These are phyloP conservation scores for Mycena polygramma DNA, from an alignment of 768 basidiomycete species.

Conservation along the genomic window DNA sequence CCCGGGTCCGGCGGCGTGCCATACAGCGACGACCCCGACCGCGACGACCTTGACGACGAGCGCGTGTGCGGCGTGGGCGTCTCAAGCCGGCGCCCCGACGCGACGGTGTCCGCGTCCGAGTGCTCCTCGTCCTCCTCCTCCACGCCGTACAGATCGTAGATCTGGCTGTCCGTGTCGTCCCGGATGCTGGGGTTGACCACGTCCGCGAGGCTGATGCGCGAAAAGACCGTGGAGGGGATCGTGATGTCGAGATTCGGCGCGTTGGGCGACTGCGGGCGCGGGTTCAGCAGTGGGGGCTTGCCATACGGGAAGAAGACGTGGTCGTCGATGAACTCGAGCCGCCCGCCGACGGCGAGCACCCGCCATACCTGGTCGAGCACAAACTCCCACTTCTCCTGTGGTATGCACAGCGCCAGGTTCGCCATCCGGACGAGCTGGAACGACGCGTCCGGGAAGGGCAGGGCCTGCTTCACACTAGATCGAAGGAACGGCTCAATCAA, in stretches of 20 bases:
- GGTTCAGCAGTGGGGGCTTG: constrained; percentile 30
- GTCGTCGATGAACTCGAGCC: constrained; percentile 68
- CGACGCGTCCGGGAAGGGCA: constrained; percentile 62
- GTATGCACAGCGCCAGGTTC: constrained; percentile 58
- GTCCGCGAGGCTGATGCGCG: constrained; percentile 34
- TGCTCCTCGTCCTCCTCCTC: constrained; percentile 35
- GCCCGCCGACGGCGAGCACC: constrained; percentile 61
- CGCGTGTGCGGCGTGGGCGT: constrained; percentile 14
- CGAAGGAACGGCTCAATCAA: neutral
- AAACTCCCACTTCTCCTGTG: constrained; percentile 58
- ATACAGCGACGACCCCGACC: constrained; percentile 9
- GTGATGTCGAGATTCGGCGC: constrained; percentile 27
- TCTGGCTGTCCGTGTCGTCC: constrained; percentile 33
- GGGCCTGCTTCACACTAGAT: constrained; percentile 53
- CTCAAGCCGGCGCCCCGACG: constrained; percentile 19
- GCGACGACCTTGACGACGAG: constrained; percentile 22
- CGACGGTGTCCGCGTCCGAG: constrained; percentile 34
- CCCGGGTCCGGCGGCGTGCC: constrained; percentile 12
- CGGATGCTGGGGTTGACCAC: constrained; percentile 23
- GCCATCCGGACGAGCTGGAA: constrained; percentile 72
- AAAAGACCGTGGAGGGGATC: constrained; percentile 27
- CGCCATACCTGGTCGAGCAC: constrained; percentile 61
- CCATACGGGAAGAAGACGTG: constrained; percentile 60
- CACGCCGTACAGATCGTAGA: constrained; percentile 34
- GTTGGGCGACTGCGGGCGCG: neutral